phyloP scores from a whole-genome alignment of 73 alveolate species.

The Uronychia binucleata region DNA sequence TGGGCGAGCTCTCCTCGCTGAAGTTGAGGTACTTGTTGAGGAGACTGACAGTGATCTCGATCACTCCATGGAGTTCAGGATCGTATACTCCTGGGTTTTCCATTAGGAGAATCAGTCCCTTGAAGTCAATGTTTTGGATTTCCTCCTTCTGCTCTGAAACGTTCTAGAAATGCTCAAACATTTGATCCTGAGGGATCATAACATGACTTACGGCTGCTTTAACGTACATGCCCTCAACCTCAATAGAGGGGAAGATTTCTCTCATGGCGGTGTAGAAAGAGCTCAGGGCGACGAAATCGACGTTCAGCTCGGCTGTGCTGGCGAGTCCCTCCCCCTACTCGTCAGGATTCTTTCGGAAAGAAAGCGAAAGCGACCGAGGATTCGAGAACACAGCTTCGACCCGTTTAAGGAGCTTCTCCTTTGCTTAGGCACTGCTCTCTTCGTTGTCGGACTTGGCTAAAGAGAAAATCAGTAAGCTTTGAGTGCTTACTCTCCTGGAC shows the following conservation, averaged over 20 bases:
- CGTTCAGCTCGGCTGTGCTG: neutral
- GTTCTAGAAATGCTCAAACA: neutral
- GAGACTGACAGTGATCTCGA: neutral
- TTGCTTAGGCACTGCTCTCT: neutral
- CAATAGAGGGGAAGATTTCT: neutral
- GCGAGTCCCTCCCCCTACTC: neutral
- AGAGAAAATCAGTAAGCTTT: neutral
- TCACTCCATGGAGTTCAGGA: neutral
- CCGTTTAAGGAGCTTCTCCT: neutral
- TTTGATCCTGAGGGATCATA: neutral
- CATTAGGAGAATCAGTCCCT: neutral
- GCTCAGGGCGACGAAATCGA: neutral
- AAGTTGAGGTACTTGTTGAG: neutral
- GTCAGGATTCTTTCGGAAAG: neutral
- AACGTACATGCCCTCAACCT: neutral
- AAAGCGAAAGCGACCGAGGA: neutral
- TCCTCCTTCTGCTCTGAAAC: neutral
- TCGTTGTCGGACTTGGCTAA: neutral
- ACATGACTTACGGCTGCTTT: neutral
- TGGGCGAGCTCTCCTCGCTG: neutral
- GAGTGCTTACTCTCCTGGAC: neutral
- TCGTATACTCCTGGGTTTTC: neutral
- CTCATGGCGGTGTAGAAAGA: neutral
- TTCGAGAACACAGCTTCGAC: neutral
- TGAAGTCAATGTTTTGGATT: neutral